Percentiles rank a stretch among this genome's conserved stretches.
These are phyloP conservation scores for Penicillium canariense DNA, from an alignment of 495 filamentous ascomycete species.

Conservation along the genomic window DNA sequence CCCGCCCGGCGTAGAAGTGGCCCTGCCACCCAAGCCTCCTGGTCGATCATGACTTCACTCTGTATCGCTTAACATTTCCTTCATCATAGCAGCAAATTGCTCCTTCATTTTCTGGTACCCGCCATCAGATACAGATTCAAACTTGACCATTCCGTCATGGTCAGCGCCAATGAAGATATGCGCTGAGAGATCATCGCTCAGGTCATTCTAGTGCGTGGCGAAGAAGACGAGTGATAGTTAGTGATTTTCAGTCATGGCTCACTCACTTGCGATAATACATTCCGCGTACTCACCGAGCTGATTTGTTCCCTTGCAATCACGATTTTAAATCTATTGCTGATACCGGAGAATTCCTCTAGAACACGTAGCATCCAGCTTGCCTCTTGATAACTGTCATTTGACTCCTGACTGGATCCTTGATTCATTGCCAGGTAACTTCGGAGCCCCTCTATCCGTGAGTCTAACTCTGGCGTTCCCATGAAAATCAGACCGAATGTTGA, in stretches of 20 bases:
- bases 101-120: neutral
- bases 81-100: neutral
- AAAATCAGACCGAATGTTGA: conserved; percentile 1
- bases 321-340: neutral
- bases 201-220: neutral
- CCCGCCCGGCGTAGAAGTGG: too few species aligned
- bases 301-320: neutral
- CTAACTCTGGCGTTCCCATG: conserved; percentile 8
- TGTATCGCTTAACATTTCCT: too few species aligned
- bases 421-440: neutral
- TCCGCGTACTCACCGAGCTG: neutral
- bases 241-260: neutral
- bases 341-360: neutral
- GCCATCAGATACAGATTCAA: neutral
- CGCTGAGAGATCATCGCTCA: neutral
- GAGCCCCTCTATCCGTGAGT: neutral
- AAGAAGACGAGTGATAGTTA: neutral
- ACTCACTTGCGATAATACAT: neutral
- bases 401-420: neutral
- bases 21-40: too few species aligned
- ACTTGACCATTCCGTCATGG: neutral
- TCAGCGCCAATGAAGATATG: neutral
- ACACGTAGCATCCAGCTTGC: conserved; percentile 3
- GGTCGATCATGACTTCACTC: too few species aligned
- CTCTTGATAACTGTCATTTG: neutral